Evolutionary conservation across 1,284 basidiomycete species (phyloP).

Genomic region (Wolfiporia cocos): DNA sequence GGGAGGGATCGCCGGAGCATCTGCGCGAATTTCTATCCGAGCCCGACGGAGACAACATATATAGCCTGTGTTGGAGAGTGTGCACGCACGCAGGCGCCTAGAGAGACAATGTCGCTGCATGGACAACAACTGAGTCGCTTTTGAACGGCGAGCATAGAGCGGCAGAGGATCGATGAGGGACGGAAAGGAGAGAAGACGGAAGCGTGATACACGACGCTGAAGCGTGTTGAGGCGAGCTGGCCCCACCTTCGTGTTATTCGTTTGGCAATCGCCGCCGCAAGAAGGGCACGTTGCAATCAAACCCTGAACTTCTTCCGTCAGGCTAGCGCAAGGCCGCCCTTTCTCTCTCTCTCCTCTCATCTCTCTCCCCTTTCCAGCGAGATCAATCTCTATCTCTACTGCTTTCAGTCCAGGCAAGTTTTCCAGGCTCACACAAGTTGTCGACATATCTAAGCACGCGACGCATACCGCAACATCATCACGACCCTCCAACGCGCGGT

Average conservation of each 20-base stretch:
- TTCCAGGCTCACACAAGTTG: neutral
- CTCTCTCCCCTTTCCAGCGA: conserved; percentile 28
- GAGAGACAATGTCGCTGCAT: no score
- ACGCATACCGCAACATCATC: conserved; percentile 29
- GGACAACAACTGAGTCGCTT: no score
- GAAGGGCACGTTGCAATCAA: conserved; percentile 71
- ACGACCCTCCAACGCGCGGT: conserved; percentile 37
- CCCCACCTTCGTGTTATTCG: conserved; percentile 6
- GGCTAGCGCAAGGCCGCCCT: conserved; percentile 39
- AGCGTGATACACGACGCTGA: conserved; percentile 24
- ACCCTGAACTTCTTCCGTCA: conserved; percentile 45
- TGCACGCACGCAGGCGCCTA: no score
- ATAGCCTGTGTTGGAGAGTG: no score
- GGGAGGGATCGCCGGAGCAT: no score
- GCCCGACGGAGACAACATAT: no score
- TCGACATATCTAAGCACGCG: conserved; percentile 26
- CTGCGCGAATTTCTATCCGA: no score
- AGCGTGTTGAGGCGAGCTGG: conserved; percentile 17
- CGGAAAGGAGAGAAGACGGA: conserved; percentile 9
- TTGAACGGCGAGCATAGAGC: neutral
- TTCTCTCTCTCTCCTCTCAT: conserved; percentile 19
- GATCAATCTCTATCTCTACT: conserved; percentile 6
- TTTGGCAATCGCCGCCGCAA: conserved; percentile 36
- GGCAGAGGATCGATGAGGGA: neutral
- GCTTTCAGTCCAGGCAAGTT: no score